Evolutionary conservation across 139 green algal genomes (phyloP), one percentile per base, ranked within the genome.

Genomic region (Ostreobium quekettii): DNA sequence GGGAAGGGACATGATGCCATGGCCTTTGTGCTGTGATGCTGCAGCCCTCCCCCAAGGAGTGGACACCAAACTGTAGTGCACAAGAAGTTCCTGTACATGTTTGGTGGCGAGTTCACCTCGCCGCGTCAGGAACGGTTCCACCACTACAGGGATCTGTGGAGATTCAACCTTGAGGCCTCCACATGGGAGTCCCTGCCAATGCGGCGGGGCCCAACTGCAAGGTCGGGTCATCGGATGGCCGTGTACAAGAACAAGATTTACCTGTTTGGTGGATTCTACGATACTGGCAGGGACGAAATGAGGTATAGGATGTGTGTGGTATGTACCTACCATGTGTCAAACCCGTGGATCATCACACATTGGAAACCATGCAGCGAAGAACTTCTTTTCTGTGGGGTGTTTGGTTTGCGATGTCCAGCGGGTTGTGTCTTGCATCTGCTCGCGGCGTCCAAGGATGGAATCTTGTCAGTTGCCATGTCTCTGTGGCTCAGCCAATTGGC

Each of bases 211-310:
- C 87, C 87, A 26, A 83, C 71, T 2, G 80, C 88, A 0, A 83
- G 93, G 65, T 93, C 82, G n/a, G 93, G 93, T 1, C 93, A 98
- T 81, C 85, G 92, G 62, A 93, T 93, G 83, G 78, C 78, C 26
- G 24, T 87, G 38, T 76, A 87, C 73, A 92, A 95, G 67, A 76
- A 81, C 74, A 77, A 70, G n/a, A 60, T 95, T 6, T 31, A 96
- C 24, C 56, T 97, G 22, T 97, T 98, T 80, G 92, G 94, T 7
- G 94, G 94, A 24, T 99, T 97, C 78, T 97, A 92, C 73, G 92
- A 99, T 76, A 88, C 76, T 0, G 83, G 86, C 0, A 35, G 72
- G 2, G 86, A 91, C 0, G 70, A 79, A 75, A 76, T 88, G 75
- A 47, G 71, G 48, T 47, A 60, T 53, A 78, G 78, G 24, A 73